phyloP scores from a whole-genome alignment of 192 early-diverging fungal species.

The Coemansia sp. region DNA sequence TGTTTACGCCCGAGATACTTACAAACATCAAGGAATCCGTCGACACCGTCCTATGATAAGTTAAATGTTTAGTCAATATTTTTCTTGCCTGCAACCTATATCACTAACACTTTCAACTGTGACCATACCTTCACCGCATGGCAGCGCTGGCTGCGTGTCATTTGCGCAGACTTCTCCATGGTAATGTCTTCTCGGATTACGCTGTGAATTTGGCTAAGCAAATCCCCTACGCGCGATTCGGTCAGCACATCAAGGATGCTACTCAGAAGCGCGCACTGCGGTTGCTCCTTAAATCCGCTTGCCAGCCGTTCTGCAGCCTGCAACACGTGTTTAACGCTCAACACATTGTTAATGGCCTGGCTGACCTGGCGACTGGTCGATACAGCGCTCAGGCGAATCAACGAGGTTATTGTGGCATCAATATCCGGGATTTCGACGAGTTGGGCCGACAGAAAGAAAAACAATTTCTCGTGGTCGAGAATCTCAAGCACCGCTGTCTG shows the following conservation, averaged over 20 bases:
- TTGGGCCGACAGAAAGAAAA: conserved; percentile 44
- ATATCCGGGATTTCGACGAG: conserved; percentile 54
- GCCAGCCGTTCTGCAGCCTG: conserved; percentile 45
- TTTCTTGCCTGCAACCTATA: no score
- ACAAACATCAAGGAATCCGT: conserved; percentile 82
- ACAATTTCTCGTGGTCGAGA: conserved; percentile 48
- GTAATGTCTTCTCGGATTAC: conserved; percentile 69
- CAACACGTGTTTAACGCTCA: conserved; percentile 67
- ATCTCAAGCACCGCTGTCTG: conserved; percentile 41
- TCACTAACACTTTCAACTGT: no score
- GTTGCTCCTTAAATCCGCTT: conserved; percentile 14
- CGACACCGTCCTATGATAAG: conserved; percentile 69
- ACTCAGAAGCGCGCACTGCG: conserved; percentile 44
- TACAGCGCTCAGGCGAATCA: conserved; percentile 49
- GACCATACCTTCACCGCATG: conserved; percentile 76
- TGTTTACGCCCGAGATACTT: conserved; percentile 14
- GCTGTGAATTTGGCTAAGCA: conserved; percentile 54
- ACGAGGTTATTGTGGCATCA: conserved; percentile 55
- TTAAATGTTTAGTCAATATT: no score
- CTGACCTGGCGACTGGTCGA: conserved; percentile 57
- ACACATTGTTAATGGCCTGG: conserved; percentile 62
- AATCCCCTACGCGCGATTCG: conserved; percentile 31
- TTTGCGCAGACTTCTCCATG: conserved; percentile 68
- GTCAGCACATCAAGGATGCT: conserved; percentile 48
- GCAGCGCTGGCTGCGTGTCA: conserved; percentile 77